Percentiles rank a stretch among this genome's conserved stretches.
These are phyloP conservation scores for Cyberlindnera xylosilytica DNA, from an alignment of 805 yeast genomes.

Conservation along the genomic window DNA sequence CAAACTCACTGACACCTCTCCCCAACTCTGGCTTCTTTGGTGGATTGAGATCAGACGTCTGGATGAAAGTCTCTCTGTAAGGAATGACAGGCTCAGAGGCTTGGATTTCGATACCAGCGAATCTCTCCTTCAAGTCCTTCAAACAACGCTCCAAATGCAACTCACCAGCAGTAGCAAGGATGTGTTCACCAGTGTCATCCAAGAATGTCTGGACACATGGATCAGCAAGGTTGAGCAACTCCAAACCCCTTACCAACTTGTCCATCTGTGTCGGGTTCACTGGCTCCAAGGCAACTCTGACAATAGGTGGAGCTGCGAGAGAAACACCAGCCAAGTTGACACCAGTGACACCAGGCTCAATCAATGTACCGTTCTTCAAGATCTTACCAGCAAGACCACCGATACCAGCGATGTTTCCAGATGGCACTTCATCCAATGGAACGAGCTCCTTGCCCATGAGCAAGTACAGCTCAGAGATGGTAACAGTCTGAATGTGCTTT, in stretches of 20 bases:
- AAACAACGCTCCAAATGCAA: conserved; percentile 92
- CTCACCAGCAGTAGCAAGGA: conserved; percentile 95
- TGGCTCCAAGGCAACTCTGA: conserved; percentile 95
- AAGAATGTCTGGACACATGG: conserved; percentile 89
- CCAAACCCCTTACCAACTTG: conserved; percentile 73
- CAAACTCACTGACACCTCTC: conserved; percentile 48
- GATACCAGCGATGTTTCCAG: conserved; percentile 93
- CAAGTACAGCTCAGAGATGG: conserved; percentile 66
- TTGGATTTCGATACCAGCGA: conserved; percentile 85
- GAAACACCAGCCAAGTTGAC: conserved; percentile 77
- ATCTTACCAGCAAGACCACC: conserved; percentile 84
- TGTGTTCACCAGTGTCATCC: conserved; percentile 90
- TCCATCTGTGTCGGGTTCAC: conserved; percentile 78
- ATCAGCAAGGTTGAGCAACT: conserved; percentile 79
- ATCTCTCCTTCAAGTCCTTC: conserved; percentile 84
- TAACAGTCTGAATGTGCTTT: conserved; percentile 54
- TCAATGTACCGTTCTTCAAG: conserved; percentile 81
- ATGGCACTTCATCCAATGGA: conserved; percentile 75
- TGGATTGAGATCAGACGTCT: conserved; percentile 48
- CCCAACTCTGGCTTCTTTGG: conserved; percentile 43
- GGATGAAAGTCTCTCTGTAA: conserved; percentile 77
- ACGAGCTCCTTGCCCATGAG: conserved; percentile 92
- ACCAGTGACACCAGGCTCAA: conserved; percentile 55
- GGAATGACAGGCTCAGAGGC: conserved; percentile 94
- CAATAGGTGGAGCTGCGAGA: conserved; percentile 81